phyloP scores from a whole-genome alignment of 1,284 basidiomycete genomes.

The Trichosporon asahii region DNA sequence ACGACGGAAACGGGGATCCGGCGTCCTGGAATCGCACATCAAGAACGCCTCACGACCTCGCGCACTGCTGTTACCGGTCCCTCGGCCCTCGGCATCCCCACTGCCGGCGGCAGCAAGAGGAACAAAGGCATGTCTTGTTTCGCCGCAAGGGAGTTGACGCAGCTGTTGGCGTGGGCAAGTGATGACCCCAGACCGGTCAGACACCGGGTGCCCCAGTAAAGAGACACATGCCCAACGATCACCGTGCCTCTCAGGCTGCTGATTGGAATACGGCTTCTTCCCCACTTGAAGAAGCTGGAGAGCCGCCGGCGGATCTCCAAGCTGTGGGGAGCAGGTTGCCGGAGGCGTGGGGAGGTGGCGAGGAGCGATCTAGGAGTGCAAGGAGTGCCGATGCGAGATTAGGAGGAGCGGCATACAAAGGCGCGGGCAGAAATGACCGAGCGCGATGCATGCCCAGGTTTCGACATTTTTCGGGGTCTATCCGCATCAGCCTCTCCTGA shows the following conservation, averaged over 20 bases:
- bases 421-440: conserved; percentile 11
- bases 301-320: not conserved
- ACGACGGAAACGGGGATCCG: not conserved
- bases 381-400: not conserved
- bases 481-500: not conserved
- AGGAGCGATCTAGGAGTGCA: not conserved
- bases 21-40: not conserved
- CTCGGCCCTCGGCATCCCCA: not conserved
- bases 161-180: not conserved
- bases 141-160: not conserved
- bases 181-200: not conserved
- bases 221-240: not conserved
- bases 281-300: not conserved
- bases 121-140: not conserved
- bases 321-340: not conserved
- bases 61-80: not conserved
- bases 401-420: conserved; percentile 3
- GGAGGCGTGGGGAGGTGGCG: not conserved
- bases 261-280: not conserved
- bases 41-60: not conserved
- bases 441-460: not conserved
- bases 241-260: not conserved
- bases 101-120: conserved; percentile 2
- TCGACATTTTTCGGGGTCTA: conserved; percentile 9
- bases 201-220: not conserved